These are phyloP conservation scores for Schizothecium vesticola DNA, from an alignment of 495 filamentous ascomycete species.

Conservation along the genomic window DNA sequence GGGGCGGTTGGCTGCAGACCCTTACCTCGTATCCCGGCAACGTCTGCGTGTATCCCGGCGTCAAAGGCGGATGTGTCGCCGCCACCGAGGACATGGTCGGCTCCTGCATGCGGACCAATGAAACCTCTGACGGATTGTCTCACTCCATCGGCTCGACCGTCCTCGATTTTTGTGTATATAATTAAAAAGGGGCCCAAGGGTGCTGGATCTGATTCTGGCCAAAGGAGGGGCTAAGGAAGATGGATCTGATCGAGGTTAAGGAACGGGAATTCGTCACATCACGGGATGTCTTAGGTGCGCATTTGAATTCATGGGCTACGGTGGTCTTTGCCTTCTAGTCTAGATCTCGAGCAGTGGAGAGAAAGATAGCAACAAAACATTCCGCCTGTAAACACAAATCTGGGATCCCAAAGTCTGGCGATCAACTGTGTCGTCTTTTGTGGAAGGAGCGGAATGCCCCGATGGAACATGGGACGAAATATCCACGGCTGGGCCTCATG, in stretches of 20 bases:
- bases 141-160: background rate
- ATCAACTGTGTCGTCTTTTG: background rate
- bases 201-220: background rate
- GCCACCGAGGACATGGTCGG: no score
- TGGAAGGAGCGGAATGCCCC: no score
- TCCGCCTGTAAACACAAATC: background rate
- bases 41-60: background rate
- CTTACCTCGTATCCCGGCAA: background rate
- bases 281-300: background rate
- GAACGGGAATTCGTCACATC: background rate
- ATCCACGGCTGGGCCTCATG: background rate
- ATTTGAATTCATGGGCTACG: background rate
- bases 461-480: background rate
- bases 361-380: background rate
- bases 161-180: background rate
- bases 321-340: background rate
- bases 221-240: no score
- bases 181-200: no score
- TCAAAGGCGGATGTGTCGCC: no score
- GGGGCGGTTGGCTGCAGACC: background rate
- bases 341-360: background rate
- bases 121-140: background rate
- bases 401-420: no score
- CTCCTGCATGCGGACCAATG: no score
- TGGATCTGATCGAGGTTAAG: background rate